Conservation (phyloP, 768 basidiomycete genomes). For the Porphyrellus cyaneotinctus region DNA sequence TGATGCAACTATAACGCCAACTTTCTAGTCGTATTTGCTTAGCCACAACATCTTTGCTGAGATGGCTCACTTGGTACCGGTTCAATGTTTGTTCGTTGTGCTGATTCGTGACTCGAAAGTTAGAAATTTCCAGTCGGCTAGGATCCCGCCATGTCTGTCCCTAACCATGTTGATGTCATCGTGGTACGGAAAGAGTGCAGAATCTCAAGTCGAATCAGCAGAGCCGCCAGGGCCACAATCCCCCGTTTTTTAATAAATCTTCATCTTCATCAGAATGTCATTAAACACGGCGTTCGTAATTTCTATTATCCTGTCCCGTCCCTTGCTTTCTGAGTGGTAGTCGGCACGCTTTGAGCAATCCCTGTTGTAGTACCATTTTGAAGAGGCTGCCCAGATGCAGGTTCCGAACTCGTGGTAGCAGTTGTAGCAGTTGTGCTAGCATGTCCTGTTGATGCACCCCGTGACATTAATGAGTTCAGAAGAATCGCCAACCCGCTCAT, state of each 20-base stretch:
- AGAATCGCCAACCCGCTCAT: constrained; percentile 72
- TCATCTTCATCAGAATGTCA: constrained; percentile 8
- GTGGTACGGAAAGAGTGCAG: no score
- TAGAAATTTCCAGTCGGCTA: no score
- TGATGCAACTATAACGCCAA: no score
- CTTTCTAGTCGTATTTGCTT: no score
- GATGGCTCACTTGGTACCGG: no score
- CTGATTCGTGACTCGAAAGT: no score
- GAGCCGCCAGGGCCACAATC: no score
- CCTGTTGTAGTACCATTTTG: constrained; percentile 16
- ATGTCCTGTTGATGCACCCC: constrained; percentile 30
- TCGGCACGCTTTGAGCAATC: neutral
- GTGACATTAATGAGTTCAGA: constrained; percentile 65
- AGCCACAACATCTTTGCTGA: no score
- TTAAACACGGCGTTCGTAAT: constrained; percentile 8
- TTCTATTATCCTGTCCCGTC: constrained; percentile 24
- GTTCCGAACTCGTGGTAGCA: constrained; percentile 5
- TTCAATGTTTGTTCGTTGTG: no score
- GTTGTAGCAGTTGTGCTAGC: constrained; percentile 1
- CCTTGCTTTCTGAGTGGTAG: constrained; percentile 17
- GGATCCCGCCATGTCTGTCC: no score
- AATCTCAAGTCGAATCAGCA: no score
- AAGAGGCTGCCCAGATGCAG: constrained; percentile 11
- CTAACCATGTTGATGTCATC: no score
- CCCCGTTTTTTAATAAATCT: neutral